Percentiles rank a stretch among this genome's conserved stretches.
Conservation (phyloP, 345 rosid species). For the Gossypium arboreum region DNA sequence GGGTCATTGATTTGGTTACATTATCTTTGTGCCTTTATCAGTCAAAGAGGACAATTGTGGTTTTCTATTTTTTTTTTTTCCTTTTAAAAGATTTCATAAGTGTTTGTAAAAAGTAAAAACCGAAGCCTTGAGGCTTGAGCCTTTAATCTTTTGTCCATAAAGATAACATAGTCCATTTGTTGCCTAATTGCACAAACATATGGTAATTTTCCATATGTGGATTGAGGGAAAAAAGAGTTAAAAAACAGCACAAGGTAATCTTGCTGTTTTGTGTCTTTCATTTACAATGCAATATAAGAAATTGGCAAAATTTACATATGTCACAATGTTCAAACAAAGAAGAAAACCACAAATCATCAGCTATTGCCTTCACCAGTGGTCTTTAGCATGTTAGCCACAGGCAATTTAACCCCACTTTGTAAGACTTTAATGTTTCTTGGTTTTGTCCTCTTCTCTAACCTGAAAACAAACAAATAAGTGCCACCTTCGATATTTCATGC, state of each 20-base stretch:
- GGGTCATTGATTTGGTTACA: not conserved
- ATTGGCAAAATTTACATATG: not conserved
- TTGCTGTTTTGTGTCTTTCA: too few species aligned
- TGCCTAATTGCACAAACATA: not conserved
- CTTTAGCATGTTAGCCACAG: conserved; percentile 62
- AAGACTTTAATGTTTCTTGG: conserved; percentile 52
- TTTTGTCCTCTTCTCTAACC: conserved; percentile 77
- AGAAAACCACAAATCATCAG: not conserved
- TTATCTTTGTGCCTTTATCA: not conserved
- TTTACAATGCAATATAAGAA: not conserved
- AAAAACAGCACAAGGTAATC: too few species aligned
- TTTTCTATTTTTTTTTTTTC: not conserved
- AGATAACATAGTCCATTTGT: not conserved
- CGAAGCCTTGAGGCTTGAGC: not conserved
- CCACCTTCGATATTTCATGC: too few species aligned
- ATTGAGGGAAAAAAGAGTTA: conserved; percentile 10
- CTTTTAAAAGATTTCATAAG: not conserved
- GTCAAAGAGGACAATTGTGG: not conserved
- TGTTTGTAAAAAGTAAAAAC: not conserved
- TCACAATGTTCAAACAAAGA: not conserved
- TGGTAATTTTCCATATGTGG: not conserved
- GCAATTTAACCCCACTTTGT: conserved; percentile 34
- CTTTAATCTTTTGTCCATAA: not conserved
- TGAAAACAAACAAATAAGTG: conserved; percentile 34
- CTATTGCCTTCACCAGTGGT: conserved; percentile 42